These are phyloP conservation scores for Pichia norvegensis DNA, from an alignment of 1,139 yeast genomes.

Conservation along the genomic window DNA sequence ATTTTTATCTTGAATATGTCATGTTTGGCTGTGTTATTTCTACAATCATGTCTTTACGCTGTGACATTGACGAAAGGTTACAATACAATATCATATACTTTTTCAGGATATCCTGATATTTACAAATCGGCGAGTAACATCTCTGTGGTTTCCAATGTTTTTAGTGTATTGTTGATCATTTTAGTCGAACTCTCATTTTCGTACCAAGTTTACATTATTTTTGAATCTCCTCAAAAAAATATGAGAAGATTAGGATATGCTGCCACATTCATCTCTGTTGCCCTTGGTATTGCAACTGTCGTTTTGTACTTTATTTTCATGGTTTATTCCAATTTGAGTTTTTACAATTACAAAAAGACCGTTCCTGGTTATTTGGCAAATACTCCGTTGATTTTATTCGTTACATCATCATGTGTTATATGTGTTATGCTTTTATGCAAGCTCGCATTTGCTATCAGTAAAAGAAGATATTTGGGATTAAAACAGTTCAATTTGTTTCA, in stretches of 20 bases:
- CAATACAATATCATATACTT: constrained; percentile 39
- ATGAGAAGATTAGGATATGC: constrained; percentile 33
- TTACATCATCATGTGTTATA: constrained; percentile 58
- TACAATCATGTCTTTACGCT: constrained; percentile 55
- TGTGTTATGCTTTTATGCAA: constrained; percentile 54
- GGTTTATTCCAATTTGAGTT: constrained; percentile 30
- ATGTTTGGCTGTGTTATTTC: constrained; percentile 44
- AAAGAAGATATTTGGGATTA: constrained; percentile 69
- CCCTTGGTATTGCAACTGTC: constrained; percentile 43
- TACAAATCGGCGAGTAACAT: constrained; percentile 32
- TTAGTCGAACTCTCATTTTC: constrained; percentile 58
- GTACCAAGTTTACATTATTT: constrained; percentile 64
- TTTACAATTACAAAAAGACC: constrained; percentile 26
- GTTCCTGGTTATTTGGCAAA: constrained; percentile 30
- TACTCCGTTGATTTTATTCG: constrained; percentile 54
- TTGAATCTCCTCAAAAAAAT: constrained; percentile 40
- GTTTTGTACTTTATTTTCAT: constrained; percentile 47
- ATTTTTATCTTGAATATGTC: constrained; percentile 62
- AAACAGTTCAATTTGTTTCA: constrained; percentile 78
- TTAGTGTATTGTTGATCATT: constrained; percentile 51
- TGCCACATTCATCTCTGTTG: constrained; percentile 35
- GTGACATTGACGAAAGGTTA: constrained; percentile 47
- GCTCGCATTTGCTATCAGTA: constrained; percentile 56
- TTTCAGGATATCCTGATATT: constrained; percentile 42
- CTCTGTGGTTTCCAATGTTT: constrained; percentile 51